Conservation (phyloP, 2,329 filamentous ascomycete genomes). For the Pezicula neosporulosa region DNA sequence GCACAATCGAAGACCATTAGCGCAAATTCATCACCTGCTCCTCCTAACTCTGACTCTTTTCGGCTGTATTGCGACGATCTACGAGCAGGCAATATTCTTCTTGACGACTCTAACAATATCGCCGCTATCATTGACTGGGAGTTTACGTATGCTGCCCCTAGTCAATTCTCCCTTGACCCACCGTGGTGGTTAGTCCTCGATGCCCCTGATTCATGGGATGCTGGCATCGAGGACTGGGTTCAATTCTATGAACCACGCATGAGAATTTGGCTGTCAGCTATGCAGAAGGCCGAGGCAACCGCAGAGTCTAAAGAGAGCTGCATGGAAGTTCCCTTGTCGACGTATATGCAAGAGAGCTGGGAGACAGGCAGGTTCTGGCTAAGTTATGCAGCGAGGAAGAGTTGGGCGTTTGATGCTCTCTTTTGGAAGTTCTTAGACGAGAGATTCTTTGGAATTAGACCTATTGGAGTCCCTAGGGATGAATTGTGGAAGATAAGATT, state of each 20-base stretch:
- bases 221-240: conserved; percentile 27
- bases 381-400: conserved; percentile 30
- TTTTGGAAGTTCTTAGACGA: conserved; percentile 30
- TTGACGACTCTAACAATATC: conserved; percentile 23
- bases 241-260: conserved; percentile 28
- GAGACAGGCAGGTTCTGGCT: conserved; percentile 27
- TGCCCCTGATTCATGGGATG: conserved; percentile 28
- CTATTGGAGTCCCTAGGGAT: conserved; percentile 3
- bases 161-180: conserved; percentile 29
- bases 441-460: conserved; percentile 11
- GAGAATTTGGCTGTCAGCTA: conserved; percentile 25
- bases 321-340: conserved; percentile 18
- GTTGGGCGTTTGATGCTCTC: conserved; percentile 4
- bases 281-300: conserved; percentile 28
- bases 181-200: conserved; percentile 35
- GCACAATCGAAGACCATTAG: conserved; percentile 9
- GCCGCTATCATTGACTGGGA: conserved; percentile 38
- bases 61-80: conserved; percentile 31
- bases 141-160: conserved; percentile 30
- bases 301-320: neutral
- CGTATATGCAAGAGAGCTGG: conserved; percentile 32
- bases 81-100: conserved; percentile 27
- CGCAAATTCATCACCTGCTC: conserved; percentile 8
- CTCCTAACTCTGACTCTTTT: conserved; percentile 13
- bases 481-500: conserved; percentile 23